Base-by-base conservation (phyloP, 768 basidiomycete genomes). In the Polyporus arcularius region DNA sequence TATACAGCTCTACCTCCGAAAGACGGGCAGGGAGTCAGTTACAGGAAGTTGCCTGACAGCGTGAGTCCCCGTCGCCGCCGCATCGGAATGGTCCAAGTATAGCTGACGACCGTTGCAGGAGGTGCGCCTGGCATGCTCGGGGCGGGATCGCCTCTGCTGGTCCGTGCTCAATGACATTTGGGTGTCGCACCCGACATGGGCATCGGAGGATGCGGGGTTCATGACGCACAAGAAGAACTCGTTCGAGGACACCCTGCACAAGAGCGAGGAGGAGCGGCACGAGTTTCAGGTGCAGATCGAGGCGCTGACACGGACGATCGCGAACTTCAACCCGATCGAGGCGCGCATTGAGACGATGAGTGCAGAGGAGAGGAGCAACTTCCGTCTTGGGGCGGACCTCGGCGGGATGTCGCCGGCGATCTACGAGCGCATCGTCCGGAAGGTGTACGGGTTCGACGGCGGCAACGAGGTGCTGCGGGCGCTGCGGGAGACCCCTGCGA, bases 161-260 rank as follows among this genome's bases (percentile, higher is more conserved):
- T 94, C 94, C 31, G 95, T 99, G 31, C 83, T 99, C 48, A 99
- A 99, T 71, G 96, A 98, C 70, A 85, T 89, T 65, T 98, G 97
- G 96, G 94, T 98, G 11, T 97, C 96, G 14, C 96, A 98, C 73
- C 96, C 97, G 3, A 96, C 95, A 1, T 97, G 95, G 93, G 94
- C 94, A 9, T 96, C 94, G 21, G 96, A 98, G 72, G 95, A 96
- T 71, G 86, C 95, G 1, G 95, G 93, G 10, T 97, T 97, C 67
- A 85, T 94, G 64, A 82, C 96, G 6, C 93, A 98, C 74, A 96
- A 97, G 80, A 98, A 98, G 79, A 99, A 98, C 71, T 82, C 86
- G 5, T 98, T 90, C 72, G 97, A 99, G 74, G 96, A 98, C 70
- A 91, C 92, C 0, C 79, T 98, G 58, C 95, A 98, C 78, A 94